phyloP scores from a whole-genome alignment of 1,284 basidiomycete species.

The Trametes versicolor region DNA sequence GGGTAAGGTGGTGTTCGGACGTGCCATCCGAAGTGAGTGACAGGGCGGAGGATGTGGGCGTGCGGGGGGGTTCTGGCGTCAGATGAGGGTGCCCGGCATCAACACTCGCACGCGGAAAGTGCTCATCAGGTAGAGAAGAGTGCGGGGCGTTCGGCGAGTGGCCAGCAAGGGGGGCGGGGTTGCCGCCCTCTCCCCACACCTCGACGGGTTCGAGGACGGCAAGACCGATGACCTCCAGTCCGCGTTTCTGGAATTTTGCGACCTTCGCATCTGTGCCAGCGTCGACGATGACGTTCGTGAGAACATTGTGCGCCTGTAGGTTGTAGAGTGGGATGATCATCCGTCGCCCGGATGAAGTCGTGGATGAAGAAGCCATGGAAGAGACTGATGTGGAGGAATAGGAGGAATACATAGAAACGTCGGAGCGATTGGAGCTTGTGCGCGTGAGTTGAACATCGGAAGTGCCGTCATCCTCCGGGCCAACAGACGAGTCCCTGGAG shows the following conservation, averaged over 20 bases:
- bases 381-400: slow-evolving; percentile 59
- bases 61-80: slow-evolving; percentile 34
- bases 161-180: slow-evolving; percentile 27
- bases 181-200: slow-evolving; percentile 60
- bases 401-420: slow-evolving; percentile 56
- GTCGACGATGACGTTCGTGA: slow-evolving; percentile 91
- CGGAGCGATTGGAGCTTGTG: slow-evolving; percentile 56
- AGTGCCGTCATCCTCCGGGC: slow-evolving; percentile 49
- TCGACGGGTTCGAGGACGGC: slow-evolving; percentile 87
- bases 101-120: slow-evolving; percentile 28
- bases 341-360: slow-evolving; percentile 61
- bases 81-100: slow-evolving; percentile 23
- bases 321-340: slow-evolving; percentile 95
- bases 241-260: slow-evolving; percentile 88
- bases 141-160: slow-evolving; percentile 24
- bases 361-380: slow-evolving; percentile 57
- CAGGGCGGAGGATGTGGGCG: slow-evolving; percentile 52
- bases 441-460: slow-evolving; percentile 46
- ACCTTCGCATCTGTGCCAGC: slow-evolving; percentile 96
- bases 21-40: slow-evolving; percentile 48
- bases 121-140: slow-evolving; percentile 33
- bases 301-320: slow-evolving; percentile 91
- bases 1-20: slow-evolving; percentile 38
- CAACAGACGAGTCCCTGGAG: slow-evolving; percentile 49
- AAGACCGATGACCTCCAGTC: slow-evolving; percentile 84